A percentile compares a stretch with the other conserved stretches of the same genome.
These are phyloP conservation scores for Rhodotorula sp. DNA, from an alignment of 1,284 basidiomycete genomes.

Conservation along the genomic window DNA sequence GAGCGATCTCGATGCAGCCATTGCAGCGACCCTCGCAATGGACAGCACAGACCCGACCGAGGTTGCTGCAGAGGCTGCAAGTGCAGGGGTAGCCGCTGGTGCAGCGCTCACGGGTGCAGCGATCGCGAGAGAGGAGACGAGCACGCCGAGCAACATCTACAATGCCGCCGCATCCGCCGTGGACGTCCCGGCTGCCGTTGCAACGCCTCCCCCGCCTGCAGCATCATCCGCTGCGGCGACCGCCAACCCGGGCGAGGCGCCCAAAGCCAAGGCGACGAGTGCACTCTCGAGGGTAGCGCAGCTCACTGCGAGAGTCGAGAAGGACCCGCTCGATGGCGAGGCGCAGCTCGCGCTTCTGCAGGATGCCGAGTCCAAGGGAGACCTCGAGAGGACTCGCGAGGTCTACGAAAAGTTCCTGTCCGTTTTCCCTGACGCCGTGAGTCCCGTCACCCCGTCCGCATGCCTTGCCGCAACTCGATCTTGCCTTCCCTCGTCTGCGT, in stretches of 20 bases:
- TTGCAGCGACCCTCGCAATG: slow-evolving; percentile 34
- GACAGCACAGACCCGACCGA: slow-evolving; percentile 5
- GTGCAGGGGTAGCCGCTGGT: background rate
- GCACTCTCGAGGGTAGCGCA: slow-evolving; percentile 45
- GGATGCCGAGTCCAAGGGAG: slow-evolving; percentile 66
- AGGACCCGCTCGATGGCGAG: slow-evolving; percentile 65
- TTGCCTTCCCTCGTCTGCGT: background rate
- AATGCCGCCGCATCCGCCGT: background rate
- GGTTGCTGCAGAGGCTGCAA: background rate
- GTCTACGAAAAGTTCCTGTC: slow-evolving; percentile 73
- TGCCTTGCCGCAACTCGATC: background rate
- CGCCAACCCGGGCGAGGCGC: background rate
- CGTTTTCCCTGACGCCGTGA: slow-evolving; percentile 75
- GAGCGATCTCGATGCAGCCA: slow-evolving; percentile 26
- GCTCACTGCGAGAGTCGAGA: slow-evolving; percentile 50
- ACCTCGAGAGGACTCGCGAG: slow-evolving; percentile 67
- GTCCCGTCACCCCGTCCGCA: slow-evolving; percentile 33
- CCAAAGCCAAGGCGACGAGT: slow-evolving; percentile 13
- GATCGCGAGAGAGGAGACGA: slow-evolving; percentile 15
- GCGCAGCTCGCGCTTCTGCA: slow-evolving; percentile 69
- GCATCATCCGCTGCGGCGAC: background rate
- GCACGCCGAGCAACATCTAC: slow-evolving; percentile 23
- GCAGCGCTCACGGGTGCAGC: background rate
- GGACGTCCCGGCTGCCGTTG: slow-evolving; percentile 21
- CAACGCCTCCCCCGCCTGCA: slow-evolving; percentile 11